Base-by-base conservation (phyloP, 1,284 basidiomycete species). In the Rhizoctonia solani region DNA sequence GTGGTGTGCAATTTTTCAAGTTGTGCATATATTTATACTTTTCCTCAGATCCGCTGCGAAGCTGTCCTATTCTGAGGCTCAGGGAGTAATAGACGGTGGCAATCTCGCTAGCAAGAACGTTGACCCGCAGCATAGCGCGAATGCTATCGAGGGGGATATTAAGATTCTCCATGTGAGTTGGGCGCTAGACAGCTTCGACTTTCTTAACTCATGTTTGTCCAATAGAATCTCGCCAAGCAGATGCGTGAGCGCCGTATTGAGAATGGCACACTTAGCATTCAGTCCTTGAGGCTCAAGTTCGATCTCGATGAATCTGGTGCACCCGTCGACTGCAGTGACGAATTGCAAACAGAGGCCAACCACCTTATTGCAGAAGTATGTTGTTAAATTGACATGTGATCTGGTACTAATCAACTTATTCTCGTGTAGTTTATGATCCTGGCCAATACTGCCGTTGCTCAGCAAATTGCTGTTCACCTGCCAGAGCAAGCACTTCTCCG, bases 401-500 rank as follows among this genome's bases (percentile, higher is more conserved):
- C 30, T 46, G n/a, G 68, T 30, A 39, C 39, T 59, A 16, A 68
- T 25, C 54, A 34, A 66, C 29, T 39, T 41, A 34, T 37, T 14
- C 27, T 29, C 68, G 16, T 52, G 3, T 66, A 95, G 90, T 95
- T 96, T 79, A 98, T 98, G 93, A 79, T 99, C 5, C 82, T 95
- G 68, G 88, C 92, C 70, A 99, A 99, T 76, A 87, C 88, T 42
- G 82, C 93, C 5, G 91, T 96, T 34, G 95, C 96, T 4, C 92
- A 95, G 74, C 89, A 95, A 74, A 88, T 98, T 72, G 96, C 95
- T 23, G 89, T 94, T 39, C 89, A 94, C 71, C 83, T 98, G 46
- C 95, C 96, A 39, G 96, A 99, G 75, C 93, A 98, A 76, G 92
- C 96, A 19, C 83, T 99, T 32, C 85, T 99, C 49, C 88, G 95